phyloP scores from a whole-genome alignment of 2,329 filamentous ascomycete species.

The Claviceps maximensis region DNA sequence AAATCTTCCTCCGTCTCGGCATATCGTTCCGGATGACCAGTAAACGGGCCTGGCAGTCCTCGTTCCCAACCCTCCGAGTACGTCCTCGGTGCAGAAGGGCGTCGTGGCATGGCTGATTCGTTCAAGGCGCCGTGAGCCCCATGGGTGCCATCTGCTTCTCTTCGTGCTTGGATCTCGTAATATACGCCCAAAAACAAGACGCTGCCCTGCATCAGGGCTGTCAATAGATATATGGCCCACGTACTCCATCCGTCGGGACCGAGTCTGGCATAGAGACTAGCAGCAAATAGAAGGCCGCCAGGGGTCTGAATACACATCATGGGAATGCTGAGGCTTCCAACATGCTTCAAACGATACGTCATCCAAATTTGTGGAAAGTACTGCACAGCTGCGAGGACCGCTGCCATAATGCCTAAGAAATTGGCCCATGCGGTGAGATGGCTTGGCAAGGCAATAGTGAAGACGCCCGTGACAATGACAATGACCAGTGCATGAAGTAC shows the following conservation, averaged over 20 bases:
- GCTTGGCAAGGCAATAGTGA: conserved; percentile 48
- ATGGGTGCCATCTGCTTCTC: conserved; percentile 17
- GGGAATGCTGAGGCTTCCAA: conserved; percentile 82
- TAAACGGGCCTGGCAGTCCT: conserved; percentile 36
- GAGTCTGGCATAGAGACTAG: conserved; percentile 66
- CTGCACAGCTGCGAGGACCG: conserved; percentile 69
- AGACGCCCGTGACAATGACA: conserved; percentile 53
- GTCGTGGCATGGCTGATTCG: conserved; percentile 15
- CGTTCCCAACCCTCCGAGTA: conserved; percentile 39
- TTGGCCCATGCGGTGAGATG: conserved; percentile 72
- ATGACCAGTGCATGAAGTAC: conserved; percentile 62
- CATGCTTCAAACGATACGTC: conserved; percentile 71
- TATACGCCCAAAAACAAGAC: conserved; percentile 69
- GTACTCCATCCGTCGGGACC: conserved; percentile 84
- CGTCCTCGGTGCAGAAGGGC: conserved; percentile 27
- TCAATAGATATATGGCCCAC: conserved; percentile 84
- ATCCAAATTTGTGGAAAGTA: conserved; percentile 94
- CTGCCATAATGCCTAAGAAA: conserved; percentile 66
- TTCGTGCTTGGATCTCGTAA: conserved; percentile 46
- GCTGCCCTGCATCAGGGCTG: conserved; percentile 70
- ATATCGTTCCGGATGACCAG: conserved; percentile 38
- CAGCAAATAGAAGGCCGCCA: conserved; percentile 79
- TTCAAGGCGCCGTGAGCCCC: conserved; percentile 17
- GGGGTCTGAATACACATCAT: conserved; percentile 99
- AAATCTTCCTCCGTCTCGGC: conserved; percentile 38